phyloP scores from a whole-genome alignment of 257 asterid genomes.

The Solanum bulbocastanum region DNA sequence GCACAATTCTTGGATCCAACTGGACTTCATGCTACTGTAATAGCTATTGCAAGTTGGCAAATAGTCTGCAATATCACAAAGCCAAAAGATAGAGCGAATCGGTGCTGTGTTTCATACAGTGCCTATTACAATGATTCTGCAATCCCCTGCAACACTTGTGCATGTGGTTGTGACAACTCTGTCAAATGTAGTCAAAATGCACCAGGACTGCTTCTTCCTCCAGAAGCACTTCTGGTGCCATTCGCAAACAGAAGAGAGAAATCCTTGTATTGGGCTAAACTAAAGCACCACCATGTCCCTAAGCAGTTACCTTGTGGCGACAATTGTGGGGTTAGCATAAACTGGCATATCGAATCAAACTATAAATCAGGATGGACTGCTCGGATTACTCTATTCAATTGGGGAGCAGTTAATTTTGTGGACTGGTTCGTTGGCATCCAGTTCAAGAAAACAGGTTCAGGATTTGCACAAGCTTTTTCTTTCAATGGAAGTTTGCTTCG shows the following conservation, averaged over 20 bases:
- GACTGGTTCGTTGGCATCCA: conserved; percentile 76
- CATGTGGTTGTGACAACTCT: conserved; percentile 56
- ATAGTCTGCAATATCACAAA: conserved; percentile 61
- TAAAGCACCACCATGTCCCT: conserved; percentile 38
- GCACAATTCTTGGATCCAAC: conserved; percentile 56
- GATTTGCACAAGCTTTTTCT: conserved; percentile 59
- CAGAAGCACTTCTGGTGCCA: conserved; percentile 71
- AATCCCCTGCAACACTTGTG: conserved; percentile 75
- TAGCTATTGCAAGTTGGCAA: conserved; percentile 81
- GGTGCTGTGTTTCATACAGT: conserved; percentile 81
- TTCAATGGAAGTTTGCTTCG: conserved; percentile 58
- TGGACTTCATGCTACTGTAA: conserved; percentile 37
- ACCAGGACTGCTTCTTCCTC: conserved; percentile 37
- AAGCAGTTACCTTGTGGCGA: conserved; percentile 66
- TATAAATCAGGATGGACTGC: conserved; percentile 84
- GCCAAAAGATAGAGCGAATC: conserved; percentile 40
- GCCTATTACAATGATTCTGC: conserved; percentile 64
- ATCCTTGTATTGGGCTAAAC: conserved; percentile 50
- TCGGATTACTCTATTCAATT: conserved; percentile 76
- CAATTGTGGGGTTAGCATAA: conserved; percentile 81
- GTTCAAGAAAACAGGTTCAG: conserved; percentile 41
- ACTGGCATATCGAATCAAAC: conserved; percentile 88
- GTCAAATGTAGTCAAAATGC: conserved; percentile 34
- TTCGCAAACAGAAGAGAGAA: conserved; percentile 50
- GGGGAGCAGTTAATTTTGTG: conserved; percentile 42